These are phyloP conservation scores for Microstroma glucosiphilum DNA, from an alignment of 1,284 basidiomycete species.

Conservation along the genomic window DNA sequence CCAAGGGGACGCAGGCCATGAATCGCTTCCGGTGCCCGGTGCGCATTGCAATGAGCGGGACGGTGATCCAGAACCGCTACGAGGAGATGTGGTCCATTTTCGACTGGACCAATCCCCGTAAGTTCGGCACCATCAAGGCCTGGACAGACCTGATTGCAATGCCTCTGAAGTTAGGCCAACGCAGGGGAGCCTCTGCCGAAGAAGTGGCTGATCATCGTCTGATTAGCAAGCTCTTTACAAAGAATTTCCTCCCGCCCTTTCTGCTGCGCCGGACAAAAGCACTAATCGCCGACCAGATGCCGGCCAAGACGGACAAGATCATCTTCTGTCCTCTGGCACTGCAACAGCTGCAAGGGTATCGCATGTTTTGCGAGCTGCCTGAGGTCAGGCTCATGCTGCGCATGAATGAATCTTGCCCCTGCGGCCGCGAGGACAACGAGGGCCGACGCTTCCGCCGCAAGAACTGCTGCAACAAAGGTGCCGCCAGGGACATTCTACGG, in stretches of 20 bases:
- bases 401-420: conserved; percentile 66
- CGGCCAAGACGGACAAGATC: conserved; percentile 74
- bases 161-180: conserved; percentile 63
- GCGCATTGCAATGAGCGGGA: conserved; percentile 72
- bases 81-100: conserved; percentile 67
- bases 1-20: conserved; percentile 62
- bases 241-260: conserved; percentile 65
- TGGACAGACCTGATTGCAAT: conserved; percentile 3
- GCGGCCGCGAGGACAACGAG: conserved; percentile 57
- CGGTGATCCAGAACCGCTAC: conserved; percentile 77
- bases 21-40: conserved; percentile 60
- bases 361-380: conserved; percentile 60
- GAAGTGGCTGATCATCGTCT: conserved; percentile 57
- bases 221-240: conserved; percentile 54
- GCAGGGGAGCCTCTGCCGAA: conserved; percentile 59
- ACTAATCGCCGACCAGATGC: conserved; percentile 72
- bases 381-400: conserved; percentile 63
- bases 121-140: conserved; percentile 17
- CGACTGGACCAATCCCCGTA: conserved; percentile 31
- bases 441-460: conserved; percentile 31
- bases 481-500: conserved; percentile 59
- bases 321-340: conserved; percentile 75
- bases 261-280: conserved; percentile 75
- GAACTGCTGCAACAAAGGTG: conserved; percentile 56
- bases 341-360: conserved; percentile 66